phyloP scores from a whole-genome alignment of 2,329 filamentous ascomycete genomes.

The Exophiala lecanii-corni region DNA sequence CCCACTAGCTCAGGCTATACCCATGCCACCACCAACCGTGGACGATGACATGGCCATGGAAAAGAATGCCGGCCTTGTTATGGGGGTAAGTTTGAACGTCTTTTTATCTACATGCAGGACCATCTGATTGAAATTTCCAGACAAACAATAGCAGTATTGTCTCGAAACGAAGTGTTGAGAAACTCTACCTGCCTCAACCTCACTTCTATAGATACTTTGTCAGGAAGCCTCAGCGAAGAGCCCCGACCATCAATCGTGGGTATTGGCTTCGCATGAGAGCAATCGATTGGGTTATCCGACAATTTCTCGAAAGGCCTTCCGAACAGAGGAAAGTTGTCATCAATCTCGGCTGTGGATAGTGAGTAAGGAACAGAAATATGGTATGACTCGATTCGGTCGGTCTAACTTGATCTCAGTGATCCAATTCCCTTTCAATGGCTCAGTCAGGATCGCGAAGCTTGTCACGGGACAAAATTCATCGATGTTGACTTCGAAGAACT shows the following conservation, averaged over 20 bases:
- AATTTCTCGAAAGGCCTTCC: conserved; percentile 61
- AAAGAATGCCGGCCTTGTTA: conserved; percentile 49
- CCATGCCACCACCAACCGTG: neutral
- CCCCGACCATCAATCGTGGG: conserved; percentile 85
- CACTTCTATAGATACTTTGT: conserved; percentile 89
- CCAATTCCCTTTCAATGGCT: conserved; percentile 81
- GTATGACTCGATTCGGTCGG: neutral
- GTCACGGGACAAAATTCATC: conserved; percentile 23
- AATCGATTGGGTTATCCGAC: conserved; percentile 67
- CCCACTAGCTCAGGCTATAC: neutral
- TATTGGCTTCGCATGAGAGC: conserved; percentile 83
- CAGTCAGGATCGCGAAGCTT: conserved; percentile 55
- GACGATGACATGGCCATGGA: conserved; percentile 28
- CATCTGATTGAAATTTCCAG: conserved; percentile 35
- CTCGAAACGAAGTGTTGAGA: conserved; percentile 89
- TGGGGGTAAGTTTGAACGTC: conserved; percentile 42
- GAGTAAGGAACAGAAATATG: conserved; percentile 19
- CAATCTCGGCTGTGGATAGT: conserved; percentile 28
- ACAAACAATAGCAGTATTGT: conserved; percentile 91
- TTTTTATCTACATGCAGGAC: neutral
- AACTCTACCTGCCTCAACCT: conserved; percentile 73
- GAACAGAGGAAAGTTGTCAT: conserved; percentile 29
- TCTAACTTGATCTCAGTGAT: conserved; percentile 56
- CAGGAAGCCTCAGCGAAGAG: conserved; percentile 71
- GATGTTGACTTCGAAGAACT: conserved; percentile 27